These are phyloP conservation scores for Suhomyces guaymorum DNA, from an alignment of 1,139 yeast genomes.

Conservation along the genomic window DNA sequence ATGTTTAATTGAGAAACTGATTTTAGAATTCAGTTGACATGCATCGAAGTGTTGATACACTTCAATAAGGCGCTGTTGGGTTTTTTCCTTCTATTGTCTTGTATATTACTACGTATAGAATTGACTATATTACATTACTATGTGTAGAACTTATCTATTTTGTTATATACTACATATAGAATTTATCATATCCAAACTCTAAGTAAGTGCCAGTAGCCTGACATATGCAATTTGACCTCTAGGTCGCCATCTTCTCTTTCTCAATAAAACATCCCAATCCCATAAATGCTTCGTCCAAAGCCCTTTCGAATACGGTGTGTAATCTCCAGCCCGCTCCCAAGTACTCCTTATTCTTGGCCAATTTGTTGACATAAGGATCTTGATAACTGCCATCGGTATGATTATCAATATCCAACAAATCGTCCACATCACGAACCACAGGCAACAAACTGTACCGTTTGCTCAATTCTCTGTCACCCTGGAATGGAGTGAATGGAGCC, in stretches of 20 bases:
- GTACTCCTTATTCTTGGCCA: conserved; percentile 66
- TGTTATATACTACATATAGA: no score
- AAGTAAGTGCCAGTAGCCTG: no score
- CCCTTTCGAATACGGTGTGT: conserved; percentile 67
- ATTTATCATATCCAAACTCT: no score
- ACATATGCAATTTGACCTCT: no score
- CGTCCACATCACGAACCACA: conserved; percentile 27
- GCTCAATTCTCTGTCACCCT: conserved; percentile 74
- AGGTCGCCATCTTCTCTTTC: conserved; percentile 53
- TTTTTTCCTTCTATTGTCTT: not conserved
- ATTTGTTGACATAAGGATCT: conserved; percentile 51
- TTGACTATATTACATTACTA: not conserved
- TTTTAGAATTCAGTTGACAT: no score
- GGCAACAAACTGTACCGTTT: conserved; percentile 37
- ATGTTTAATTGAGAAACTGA: conserved; percentile 1
- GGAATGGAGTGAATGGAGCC: conserved; percentile 90
- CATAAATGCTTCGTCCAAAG: conserved; percentile 84
- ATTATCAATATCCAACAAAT: conserved; percentile 51
- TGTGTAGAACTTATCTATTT: no score
- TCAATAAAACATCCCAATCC: conserved; percentile 83
- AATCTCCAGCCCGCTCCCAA: conserved; percentile 86
- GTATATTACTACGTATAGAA: not conserved
- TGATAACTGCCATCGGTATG: conserved; percentile 49
- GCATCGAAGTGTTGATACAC: no score
- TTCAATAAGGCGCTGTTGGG: no score